Evolutionary conservation across 306 rosid genomes (phyloP), one percentile per base, ranked within the genome.

Genomic region (Gynostemma pentaphyllum): DNA sequence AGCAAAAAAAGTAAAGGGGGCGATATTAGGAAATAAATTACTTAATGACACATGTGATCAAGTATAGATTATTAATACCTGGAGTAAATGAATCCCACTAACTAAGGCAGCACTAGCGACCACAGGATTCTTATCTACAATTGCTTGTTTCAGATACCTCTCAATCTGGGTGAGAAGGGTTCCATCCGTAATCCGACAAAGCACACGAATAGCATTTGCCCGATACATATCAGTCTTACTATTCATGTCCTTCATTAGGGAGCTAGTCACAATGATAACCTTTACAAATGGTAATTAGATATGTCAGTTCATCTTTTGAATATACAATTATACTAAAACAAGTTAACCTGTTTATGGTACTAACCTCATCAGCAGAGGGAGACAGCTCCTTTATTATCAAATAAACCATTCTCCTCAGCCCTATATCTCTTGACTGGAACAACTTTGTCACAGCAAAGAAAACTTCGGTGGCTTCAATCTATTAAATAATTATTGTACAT

Each of bases 181-280:
- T 76, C 99, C 95, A 72, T 88, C 99, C 5, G 96, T 92, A 65
- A 92, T 92, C 61, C 87, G 95, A 67, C 99, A 92, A 18, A 92
- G 95, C 70, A 92, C 99, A 66, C 97, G 99, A 67, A 88, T 92
- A 50, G 99, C 88, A 92, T 92, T 92, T 49, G 99, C 96, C 81
- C 96, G 74, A 61, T 92, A 92, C 99, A 92, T 88, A 73, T 92
- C 99, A 30, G 94, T 88, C 80, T 86, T 92, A 72, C 99, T 92
- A 70, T 81, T 94, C 99, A 94, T 94, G 77, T 94, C 99, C 87
- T 94, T 94, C 99, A 94, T 94, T 59, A 88, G 94, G 70, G 97
- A 94, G 84, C 99, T 88, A 10, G 99, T 94, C 78, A 94, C 99
- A 1, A 94, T 88, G 50, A 94, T 88, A 68, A 94, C 97, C 97